Evolutionary conservation across 306 rosid genomes (phyloP).

Genomic region (Ochetophila trinervis): DNA sequence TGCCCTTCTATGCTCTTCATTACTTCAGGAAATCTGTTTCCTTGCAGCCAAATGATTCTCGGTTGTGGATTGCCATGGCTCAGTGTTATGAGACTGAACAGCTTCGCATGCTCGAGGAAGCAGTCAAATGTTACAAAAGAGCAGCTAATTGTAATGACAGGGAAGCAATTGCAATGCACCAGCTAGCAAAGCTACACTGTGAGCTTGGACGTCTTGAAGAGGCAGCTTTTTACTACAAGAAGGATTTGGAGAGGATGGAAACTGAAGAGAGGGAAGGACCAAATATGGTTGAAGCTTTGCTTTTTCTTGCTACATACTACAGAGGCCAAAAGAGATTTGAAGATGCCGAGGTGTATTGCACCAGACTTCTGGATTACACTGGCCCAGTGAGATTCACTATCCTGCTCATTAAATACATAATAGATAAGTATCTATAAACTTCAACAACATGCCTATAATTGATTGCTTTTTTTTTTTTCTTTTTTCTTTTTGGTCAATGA

Average conservation of each 20-base stretch:
- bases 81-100: constrained; percentile 82
- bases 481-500: constrained; percentile 15
- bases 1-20: constrained; percentile 92
- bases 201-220: constrained; percentile 77
- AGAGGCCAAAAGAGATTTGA: constrained; percentile 53
- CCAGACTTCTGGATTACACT: constrained; percentile 89
- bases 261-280: constrained; percentile 96
- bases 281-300: constrained; percentile 82
- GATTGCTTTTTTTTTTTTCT: constrained; percentile 2
- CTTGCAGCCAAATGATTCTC: constrained; percentile 89
- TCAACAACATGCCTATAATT: not conserved
- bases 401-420: not conserved
- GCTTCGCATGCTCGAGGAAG: constrained; percentile 83
- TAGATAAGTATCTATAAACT: too few species aligned
- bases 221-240: constrained; percentile 86
- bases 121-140: constrained; percentile 84
- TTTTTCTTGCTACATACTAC: constrained; percentile 73
- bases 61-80: constrained; percentile 97
- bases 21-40: constrained; percentile 88
- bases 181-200: constrained; percentile 68
- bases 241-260: constrained; percentile 96
- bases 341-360: constrained; percentile 92
- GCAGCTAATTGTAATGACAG: constrained; percentile 83
- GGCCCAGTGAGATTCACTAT: constrained; percentile 71
- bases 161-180: constrained; percentile 91